Conservation (phyloP, 768 basidiomycete species). For the Mrakia gelida region DNA sequence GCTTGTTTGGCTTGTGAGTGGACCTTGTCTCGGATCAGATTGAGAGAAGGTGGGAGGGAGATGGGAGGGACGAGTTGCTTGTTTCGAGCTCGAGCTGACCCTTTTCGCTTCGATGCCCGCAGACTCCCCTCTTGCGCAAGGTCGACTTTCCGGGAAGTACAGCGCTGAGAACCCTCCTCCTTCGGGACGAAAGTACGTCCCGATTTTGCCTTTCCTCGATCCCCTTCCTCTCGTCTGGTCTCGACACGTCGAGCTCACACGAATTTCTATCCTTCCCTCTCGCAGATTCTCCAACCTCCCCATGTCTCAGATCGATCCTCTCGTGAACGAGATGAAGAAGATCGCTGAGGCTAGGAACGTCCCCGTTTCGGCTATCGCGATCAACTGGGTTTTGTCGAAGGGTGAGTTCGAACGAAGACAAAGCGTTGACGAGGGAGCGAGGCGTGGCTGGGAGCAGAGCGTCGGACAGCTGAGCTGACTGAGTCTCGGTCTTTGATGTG, state of each 20-base stretch:
- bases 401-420: constrained; percentile 25
- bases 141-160: constrained; percentile 45
- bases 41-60: not conserved
- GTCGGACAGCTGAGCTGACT: no score
- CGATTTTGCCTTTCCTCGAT: not conserved
- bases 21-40: not conserved
- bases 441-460: no score
- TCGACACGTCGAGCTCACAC: not conserved
- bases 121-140: constrained; percentile 45
- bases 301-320: constrained; percentile 42
- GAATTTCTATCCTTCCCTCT: not conserved
- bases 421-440: no score
- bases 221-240: not conserved
- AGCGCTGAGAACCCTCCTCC: constrained; percentile 40
- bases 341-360: constrained; percentile 41
- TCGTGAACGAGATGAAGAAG: constrained; percentile 38
- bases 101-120: not conserved
- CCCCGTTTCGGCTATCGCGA: constrained; percentile 41
- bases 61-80: no score
- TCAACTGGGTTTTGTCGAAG: constrained; percentile 45
- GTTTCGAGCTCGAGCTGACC: not conserved
- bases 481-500: not conserved
- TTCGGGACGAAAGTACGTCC: constrained; percentile 36
- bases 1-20: constrained; percentile 42
- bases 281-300: constrained; percentile 35